A percentile compares a stretch with the other conserved stretches of the same genome.
Evolutionary conservation across 2,329 filamentous ascomycete genomes (phyloP).

Genomic region (Aspergillus japonicus): DNA sequence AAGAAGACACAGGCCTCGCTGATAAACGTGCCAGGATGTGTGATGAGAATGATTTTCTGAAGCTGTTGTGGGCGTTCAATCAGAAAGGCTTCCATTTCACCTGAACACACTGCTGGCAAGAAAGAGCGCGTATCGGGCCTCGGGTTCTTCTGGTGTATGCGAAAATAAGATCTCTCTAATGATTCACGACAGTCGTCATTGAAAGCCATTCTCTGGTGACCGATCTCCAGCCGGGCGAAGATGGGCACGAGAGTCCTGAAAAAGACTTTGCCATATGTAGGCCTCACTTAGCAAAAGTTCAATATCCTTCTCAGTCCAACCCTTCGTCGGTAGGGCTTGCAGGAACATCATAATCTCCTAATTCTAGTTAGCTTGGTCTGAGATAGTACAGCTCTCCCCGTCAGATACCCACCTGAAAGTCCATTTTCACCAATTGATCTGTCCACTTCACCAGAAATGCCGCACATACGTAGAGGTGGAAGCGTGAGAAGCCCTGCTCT

Average conservation of each 20-base stretch:
- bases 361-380: conserved; percentile 16
- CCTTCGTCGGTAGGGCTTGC: conserved; percentile 85
- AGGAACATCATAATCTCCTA: conserved; percentile 99
- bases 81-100: conserved; percentile 91
- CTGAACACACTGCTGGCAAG: conserved; percentile 39
- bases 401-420: conserved; percentile 64
- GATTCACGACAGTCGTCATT: conserved; percentile 37
- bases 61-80: conserved; percentile 79
- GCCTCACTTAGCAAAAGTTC: conserved; percentile 93
- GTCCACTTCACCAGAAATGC: conserved; percentile 99
- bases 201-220: conserved; percentile 35
- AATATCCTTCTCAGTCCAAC: conserved; percentile 98
- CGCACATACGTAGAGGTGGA: conserved; percentile 96
- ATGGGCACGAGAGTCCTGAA: conserved; percentile 91
- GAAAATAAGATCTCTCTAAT: conserved; percentile 23
- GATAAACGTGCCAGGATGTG: conserved; percentile 82
- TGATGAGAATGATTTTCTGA: conserved; percentile 89
- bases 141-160: conserved; percentile 11
- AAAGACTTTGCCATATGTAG: conserved; percentile 97
- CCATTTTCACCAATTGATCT: conserved; percentile 90
- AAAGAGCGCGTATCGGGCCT: conserved; percentile 2
- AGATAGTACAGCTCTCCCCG: background rate
- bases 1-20: conserved; percentile 73
- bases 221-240: conserved; percentile 49
- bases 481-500: conserved; percentile 97